Conservation (phyloP, 164 flowering plant species). For the Hamamelis virginiana region DNA sequence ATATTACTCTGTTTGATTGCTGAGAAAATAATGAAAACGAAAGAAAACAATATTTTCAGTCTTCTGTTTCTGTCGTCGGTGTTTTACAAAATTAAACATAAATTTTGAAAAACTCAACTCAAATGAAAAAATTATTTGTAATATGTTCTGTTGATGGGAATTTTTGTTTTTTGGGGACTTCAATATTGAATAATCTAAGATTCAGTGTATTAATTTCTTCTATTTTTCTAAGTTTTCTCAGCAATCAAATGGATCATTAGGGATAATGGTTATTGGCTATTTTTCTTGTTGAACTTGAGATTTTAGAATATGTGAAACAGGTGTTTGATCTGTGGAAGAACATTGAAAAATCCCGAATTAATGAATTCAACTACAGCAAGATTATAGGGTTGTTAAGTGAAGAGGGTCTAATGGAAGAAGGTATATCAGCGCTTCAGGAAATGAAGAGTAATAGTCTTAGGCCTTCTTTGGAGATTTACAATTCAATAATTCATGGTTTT, state of each 20-base stretch:
- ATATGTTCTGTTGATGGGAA: neutral
- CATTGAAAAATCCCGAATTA: slow-evolving; percentile 39
- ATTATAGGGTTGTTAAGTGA: slow-evolving; percentile 37
- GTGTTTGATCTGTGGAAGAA: slow-evolving; percentile 58
- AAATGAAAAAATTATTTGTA: too few species aligned
- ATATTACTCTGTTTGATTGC: neutral
- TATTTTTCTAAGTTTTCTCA: neutral
- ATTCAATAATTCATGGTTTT: slow-evolving; percentile 47
- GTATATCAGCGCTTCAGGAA: slow-evolving; percentile 27
- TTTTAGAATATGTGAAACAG: slow-evolving; percentile 25
- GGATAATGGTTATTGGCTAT: slow-evolving; percentile 5
- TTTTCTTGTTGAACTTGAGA: neutral
- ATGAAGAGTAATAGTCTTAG: slow-evolving; percentile 33
- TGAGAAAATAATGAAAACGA: neutral
- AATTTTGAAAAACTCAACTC: too few species aligned
- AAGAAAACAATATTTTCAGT: too few species aligned
- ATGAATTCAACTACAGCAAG: slow-evolving; percentile 41
- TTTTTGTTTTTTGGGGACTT: neutral
- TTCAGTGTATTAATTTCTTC: neutral
- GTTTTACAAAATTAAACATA: too few species aligned
- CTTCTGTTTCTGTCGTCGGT: too few species aligned
- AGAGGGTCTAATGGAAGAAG: slow-evolving; percentile 44
- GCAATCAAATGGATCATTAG: neutral
- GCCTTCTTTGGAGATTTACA: slow-evolving; percentile 41
- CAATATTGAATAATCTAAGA: neutral